A percentile compares a stretch with the other conserved stretches of the same genome.
Conservation (phyloP, 352 stramenopile species). For the Pythium rishiriense region DNA sequence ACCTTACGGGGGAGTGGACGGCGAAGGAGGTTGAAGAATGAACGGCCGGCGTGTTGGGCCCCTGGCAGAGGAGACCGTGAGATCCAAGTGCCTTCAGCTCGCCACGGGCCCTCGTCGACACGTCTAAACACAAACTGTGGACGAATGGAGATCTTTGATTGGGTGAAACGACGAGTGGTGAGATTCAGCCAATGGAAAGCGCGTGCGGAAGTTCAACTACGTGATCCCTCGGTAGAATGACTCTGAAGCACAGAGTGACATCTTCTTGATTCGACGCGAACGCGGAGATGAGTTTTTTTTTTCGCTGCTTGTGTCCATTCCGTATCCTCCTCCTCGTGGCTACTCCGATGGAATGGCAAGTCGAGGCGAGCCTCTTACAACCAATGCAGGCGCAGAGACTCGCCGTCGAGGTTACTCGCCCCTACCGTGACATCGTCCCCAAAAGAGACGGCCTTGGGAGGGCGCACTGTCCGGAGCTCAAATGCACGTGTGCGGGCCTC, state of each 20-base stretch:
- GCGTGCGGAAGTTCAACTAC: constrained; percentile 23
- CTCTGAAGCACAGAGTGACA: constrained; percentile 14
- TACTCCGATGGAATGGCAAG: background rate
- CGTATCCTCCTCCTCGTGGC: too few species aligned
- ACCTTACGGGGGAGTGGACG: constrained; percentile 12
- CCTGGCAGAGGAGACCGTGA: background rate
- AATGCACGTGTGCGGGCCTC: constrained; percentile 69
- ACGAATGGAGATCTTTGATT: constrained; percentile 4
- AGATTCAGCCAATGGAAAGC: constrained; percentile 14
- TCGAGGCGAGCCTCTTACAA: constrained; percentile 13
- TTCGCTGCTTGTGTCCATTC: too few species aligned
- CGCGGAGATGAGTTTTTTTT: background rate
- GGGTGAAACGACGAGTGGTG: background rate
- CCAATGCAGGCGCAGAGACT: constrained; percentile 82
- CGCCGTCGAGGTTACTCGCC: constrained; percentile 72
- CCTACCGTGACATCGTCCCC: constrained; percentile 56
- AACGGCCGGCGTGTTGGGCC: background rate
- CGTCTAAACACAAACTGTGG: background rate
- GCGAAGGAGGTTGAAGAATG: constrained; percentile 32
- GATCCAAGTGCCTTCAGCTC: constrained; percentile 16
- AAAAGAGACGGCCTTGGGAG: constrained; percentile 49
- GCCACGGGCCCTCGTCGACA: constrained; percentile 24
- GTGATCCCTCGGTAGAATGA: constrained; percentile 8
- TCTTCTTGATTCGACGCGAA: constrained; percentile 11
- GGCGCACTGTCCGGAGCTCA: constrained; percentile 72